A percentile compares a stretch with the other conserved stretches of the same genome.
These are phyloP conservation scores for Usnea hakonensis DNA, from an alignment of 495 filamentous ascomycete genomes.

Conservation along the genomic window DNA sequence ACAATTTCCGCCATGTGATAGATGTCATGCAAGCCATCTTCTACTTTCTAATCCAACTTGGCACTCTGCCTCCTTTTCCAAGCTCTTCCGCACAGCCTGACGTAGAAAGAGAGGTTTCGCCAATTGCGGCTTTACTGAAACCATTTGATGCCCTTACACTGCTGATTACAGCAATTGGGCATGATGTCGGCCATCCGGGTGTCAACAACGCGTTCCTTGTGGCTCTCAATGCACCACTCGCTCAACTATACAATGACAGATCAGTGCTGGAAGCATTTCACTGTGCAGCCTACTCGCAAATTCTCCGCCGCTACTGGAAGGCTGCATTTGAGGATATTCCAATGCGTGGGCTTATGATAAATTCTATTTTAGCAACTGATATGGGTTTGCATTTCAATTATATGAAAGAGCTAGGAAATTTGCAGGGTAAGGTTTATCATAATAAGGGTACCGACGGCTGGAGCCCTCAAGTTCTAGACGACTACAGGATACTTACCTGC, in stretches of 20 bases:
- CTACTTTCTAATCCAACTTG: conserved; percentile 79
- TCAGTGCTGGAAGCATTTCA: conserved; percentile 97
- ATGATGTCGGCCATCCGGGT: conserved; percentile 94
- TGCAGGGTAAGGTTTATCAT: conserved; percentile 67
- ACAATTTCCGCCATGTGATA: conserved; percentile 95
- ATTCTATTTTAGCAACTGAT: conserved; percentile 89
- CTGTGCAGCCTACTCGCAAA: conserved; percentile 94
- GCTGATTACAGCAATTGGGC: conserved; percentile 88
- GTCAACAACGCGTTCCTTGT: conserved; percentile 97
- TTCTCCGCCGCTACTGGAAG: conserved; percentile 89
- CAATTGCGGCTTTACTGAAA: conserved; percentile 61
- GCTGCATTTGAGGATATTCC: conserved; percentile 62
- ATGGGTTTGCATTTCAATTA: conserved; percentile 97
- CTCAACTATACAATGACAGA: conserved; percentile 96
- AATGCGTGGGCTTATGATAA: conserved; percentile 86
- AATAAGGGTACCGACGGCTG: conserved; percentile 57
- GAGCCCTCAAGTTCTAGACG: conserved; percentile 60
- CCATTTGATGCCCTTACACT: conserved; percentile 86
- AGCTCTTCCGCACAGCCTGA: conserved; percentile 22
- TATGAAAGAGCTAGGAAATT: conserved; percentile 70
- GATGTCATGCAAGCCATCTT: conserved; percentile 95
- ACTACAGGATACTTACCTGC: conserved; percentile 71
- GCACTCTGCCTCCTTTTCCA: conserved; percentile 63
- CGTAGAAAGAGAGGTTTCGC: conserved; percentile 37
- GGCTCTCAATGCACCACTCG: conserved; percentile 84